Evolutionary conservation across 257 asterid species (phyloP).

Genomic region (Thymus quinquecostatus): DNA sequence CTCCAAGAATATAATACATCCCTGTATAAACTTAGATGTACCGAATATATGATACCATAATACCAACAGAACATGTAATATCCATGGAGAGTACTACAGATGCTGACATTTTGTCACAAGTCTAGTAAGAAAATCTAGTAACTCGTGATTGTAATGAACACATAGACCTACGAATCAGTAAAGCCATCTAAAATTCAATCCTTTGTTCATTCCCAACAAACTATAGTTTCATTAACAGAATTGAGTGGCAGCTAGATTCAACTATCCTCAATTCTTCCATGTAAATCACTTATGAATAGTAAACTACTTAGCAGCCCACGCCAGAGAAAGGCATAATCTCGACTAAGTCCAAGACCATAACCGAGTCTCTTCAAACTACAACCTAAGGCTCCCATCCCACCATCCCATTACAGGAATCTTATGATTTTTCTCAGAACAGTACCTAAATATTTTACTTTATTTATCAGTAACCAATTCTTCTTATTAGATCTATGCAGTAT

Average conservation of each 20-base stretch:
- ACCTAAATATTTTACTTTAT: no score
- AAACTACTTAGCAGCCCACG: constrained; percentile 1
- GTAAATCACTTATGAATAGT: constrained; percentile 7
- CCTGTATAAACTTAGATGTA: background rate
- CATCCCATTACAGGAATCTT: background rate
- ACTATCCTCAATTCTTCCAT: background rate
- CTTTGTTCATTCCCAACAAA: background rate
- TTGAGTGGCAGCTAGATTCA: constrained; percentile 6
- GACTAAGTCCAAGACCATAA: background rate
- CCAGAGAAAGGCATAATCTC: background rate
- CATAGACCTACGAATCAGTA: background rate
- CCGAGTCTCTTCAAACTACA: background rate
- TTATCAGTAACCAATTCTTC: background rate
- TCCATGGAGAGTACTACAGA: no score
- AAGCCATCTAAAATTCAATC: background rate
- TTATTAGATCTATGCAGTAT: background rate
- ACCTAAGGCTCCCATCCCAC: no score
- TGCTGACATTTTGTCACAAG: no score
- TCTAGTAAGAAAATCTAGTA: no score
- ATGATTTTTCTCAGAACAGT: background rate
- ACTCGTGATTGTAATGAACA: no score
- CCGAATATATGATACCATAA: background rate
- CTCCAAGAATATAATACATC: background rate
- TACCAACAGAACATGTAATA: background rate
- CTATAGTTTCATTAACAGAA: background rate